phyloP scores from a whole-genome alignment of 129 eudicot species.

The Smallanthus sonchifolius region DNA sequence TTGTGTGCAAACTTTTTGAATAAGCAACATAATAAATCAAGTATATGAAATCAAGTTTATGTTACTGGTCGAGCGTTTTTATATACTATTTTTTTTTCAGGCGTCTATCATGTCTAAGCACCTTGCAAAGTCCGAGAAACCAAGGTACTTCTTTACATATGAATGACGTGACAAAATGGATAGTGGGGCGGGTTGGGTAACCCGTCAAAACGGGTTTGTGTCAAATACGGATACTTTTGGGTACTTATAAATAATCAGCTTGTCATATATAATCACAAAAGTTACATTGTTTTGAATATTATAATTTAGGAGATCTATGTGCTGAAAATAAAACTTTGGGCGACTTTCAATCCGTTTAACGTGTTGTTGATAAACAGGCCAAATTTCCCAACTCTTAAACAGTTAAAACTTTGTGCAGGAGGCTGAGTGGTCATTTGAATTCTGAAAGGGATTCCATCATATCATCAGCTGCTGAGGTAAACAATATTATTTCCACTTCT shows the following conservation, averaged over 20 bases:
- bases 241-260: not conserved
- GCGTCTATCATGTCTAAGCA: constrained; percentile 95
- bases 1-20: not conserved
- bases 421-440: constrained; percentile 68
- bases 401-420: constrained; percentile 43
- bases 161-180: not conserved
- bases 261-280: not conserved
- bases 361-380: not conserved
- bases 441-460: constrained; percentile 53
- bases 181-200: not conserved
- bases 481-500: not conserved
- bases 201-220: not conserved
- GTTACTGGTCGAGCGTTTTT: not conserved
- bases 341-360: not conserved
- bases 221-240: not conserved
- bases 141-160: constrained; percentile 53
- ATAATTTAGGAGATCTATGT: not conserved
- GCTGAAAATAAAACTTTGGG: not conserved
- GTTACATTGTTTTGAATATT: not conserved
- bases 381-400: not conserved
- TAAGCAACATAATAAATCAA: not conserved
- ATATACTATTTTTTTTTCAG: constrained; percentile 35
- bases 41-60: not conserved
- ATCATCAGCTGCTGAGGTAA: constrained; percentile 58
- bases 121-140: constrained; percentile 71